Conservation (phyloP, 495 filamentous ascomycete species). For the Filosporella fistucella region DNA sequence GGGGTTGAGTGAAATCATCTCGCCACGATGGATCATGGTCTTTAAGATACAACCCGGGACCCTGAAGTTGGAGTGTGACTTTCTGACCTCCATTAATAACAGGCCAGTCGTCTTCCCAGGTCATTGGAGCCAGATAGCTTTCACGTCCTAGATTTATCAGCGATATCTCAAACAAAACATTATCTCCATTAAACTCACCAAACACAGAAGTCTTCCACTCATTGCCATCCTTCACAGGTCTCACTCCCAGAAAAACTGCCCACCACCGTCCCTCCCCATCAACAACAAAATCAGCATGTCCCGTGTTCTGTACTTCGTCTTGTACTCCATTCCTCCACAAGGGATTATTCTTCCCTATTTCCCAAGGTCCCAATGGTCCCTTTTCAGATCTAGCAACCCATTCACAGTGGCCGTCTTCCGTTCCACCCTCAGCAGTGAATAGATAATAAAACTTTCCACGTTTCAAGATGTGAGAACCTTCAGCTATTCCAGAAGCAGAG, state of each 20-base stretch:
- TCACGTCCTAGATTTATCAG: not conserved
- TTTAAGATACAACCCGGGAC: not conserved
- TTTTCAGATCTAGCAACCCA: slow-evolving; percentile 7
- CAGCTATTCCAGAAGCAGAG: slow-evolving; percentile 23
- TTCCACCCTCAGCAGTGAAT: slow-evolving; percentile 47
- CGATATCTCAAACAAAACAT: not conserved
- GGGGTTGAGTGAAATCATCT: not conserved
- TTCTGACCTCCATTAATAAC: not conserved
- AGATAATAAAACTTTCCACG: slow-evolving; percentile 43
- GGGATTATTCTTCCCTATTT: slow-evolving; percentile 13
- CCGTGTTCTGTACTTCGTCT: slow-evolving; percentile 36
- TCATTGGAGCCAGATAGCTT: not conserved
- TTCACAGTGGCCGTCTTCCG: slow-evolving; percentile 35
- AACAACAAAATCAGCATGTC: slow-evolving; percentile 36
- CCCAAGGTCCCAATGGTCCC: slow-evolving; percentile 35
- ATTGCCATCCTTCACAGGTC: slow-evolving; percentile 26
- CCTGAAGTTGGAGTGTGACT: not conserved
- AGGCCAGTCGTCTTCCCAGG: not conserved
- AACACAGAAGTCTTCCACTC: slow-evolving; percentile 28
- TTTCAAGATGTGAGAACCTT: slow-evolving; percentile 45
- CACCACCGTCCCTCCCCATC: slow-evolving; percentile 33
- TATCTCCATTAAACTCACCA: not conserved
- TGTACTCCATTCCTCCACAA: slow-evolving; percentile 26
- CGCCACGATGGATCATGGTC: not conserved
- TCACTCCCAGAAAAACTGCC: slow-evolving; percentile 37